Base-by-base conservation (phyloP, 2,329 filamentous ascomycete genomes). In the Epichloe festucae region DNA sequence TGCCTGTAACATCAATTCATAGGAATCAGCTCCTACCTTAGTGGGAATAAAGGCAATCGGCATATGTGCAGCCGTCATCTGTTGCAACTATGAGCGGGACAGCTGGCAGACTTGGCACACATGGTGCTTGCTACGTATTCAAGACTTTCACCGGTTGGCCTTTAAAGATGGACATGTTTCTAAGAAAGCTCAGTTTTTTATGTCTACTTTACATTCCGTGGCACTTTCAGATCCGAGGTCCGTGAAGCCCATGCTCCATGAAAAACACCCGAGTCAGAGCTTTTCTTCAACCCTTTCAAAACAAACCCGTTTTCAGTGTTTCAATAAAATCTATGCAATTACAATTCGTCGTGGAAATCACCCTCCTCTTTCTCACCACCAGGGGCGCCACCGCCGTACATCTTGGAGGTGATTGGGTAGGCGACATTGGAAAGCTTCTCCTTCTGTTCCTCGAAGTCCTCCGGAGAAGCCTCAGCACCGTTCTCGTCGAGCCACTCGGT, bases 401-500 rank as follows among this genome's bases (percentile, higher is more conserved):
- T 80, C 83, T 98, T 98, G 77, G 88, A 95, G 63, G 93, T 98
- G 75, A 98, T 98, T 61, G 93, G 93, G 77, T 97, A 96, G 51
- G 93, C 93, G 58, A 96, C 87, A 70, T 87, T 86, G 63, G 87
- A 94, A 61, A 98, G 81, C 81, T 96, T 96, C 86, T 98, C 91
- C 79, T 94, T 95, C 79, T 97, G 91, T 82, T 98, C 93, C 73
- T 96, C 90, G 64, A 97, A 96, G 77, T 97, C 93, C 76, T 96
- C 91, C 54, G 89, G 60, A 77, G 77, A 81, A 58, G 93, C 93
- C 49, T 85, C 85, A 59, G 85, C 82, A 59, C 81, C 87, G 74
- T 96, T 94, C 81, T 95, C 89, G 62, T 96, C 90, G 54, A 98
- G 84, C 93, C 93, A 98, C 70, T 96, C 90, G 63, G 84, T 85